Percentiles rank a stretch among this genome's conserved stretches.
Evolutionary conservation across 2,329 filamentous ascomycete species (phyloP).

Genomic region (Neofusicoccum umdonicola): DNA sequence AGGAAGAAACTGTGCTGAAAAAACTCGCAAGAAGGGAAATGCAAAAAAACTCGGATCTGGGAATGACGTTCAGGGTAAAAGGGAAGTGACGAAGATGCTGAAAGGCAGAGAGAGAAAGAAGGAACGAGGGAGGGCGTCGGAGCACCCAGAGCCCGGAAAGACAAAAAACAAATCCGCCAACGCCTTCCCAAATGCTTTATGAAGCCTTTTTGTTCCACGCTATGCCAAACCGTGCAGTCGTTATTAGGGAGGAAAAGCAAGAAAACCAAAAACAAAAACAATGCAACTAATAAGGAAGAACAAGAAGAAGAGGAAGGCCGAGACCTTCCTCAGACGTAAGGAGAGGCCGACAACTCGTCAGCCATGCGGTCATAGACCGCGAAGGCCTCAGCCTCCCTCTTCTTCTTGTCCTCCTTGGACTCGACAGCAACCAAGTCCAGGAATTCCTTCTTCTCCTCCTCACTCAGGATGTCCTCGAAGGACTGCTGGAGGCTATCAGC

Average conservation of each 20-base stretch:
- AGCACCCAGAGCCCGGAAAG: not conserved
- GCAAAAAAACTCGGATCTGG: not conserved
- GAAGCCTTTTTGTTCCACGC: no score
- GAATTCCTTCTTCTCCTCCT: not conserved
- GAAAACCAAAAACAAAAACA: not conserved
- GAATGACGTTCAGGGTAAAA: not conserved
- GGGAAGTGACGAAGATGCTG: not conserved
- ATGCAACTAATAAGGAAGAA: not conserved
- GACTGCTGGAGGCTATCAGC: not conserved
- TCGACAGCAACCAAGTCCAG: not conserved
- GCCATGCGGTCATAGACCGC: no score
- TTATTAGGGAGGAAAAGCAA: not conserved
- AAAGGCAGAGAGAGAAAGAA: not conserved
- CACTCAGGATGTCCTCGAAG: not conserved
- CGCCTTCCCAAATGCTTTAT: not conserved
- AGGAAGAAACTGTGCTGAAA: not conserved
- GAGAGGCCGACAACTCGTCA: no score
- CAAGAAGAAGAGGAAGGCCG: not conserved
- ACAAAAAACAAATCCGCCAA: not conserved
- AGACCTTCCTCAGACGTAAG: no score
- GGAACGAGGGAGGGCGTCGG: not conserved
- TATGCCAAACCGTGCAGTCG: no score
- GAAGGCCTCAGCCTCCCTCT: no score
- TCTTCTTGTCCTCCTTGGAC: no score
- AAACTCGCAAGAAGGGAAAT: not conserved